Evolutionary conservation across 306 rosid genomes (phyloP).

Genomic region (Dalbergia cultrata): DNA sequence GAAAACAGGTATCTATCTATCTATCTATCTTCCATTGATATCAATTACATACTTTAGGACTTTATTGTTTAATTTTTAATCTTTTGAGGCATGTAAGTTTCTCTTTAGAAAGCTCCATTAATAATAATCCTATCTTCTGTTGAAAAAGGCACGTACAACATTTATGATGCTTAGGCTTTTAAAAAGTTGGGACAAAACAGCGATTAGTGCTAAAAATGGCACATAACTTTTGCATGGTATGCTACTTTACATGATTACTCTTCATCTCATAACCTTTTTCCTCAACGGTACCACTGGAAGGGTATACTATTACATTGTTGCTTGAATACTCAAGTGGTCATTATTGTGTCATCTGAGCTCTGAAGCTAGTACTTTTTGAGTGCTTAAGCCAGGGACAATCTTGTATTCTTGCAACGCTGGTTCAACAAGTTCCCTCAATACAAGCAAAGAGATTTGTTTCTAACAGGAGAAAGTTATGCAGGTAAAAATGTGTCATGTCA

Average conservation of each 20-base stretch:
- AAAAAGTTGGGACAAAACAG: conserved; percentile 49
- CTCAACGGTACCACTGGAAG: conserved; percentile 2
- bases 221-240: conserved; percentile 30
- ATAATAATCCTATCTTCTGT: conserved; percentile 32
- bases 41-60: conserved; percentile 37
- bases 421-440: conserved; percentile 69
- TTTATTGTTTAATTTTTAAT: conserved; percentile 29
- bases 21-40: conserved; percentile 28
- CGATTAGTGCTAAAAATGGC: conserved; percentile 29
- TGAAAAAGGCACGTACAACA: conserved; percentile 40
- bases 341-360: conserved; percentile 44
- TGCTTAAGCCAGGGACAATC: conserved; percentile 70
- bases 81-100: conserved; percentile 41
- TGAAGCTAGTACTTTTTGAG: conserved; percentile 48
- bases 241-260: conserved; percentile 30
- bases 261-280: not conserved
- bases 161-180: conserved; percentile 42
- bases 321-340: conserved; percentile 12
- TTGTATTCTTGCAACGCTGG: conserved; percentile 69
- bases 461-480: conserved; percentile 76
- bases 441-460: conserved; percentile 61
- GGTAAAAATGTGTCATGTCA: conserved; percentile 49
- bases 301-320: not conserved
- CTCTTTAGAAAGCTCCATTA: conserved; percentile 46
- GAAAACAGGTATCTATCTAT: conserved; percentile 56